phyloP scores from a whole-genome alignment of 371 early-diverging fungal species.

The Cokeromyces recurvatus region DNA sequence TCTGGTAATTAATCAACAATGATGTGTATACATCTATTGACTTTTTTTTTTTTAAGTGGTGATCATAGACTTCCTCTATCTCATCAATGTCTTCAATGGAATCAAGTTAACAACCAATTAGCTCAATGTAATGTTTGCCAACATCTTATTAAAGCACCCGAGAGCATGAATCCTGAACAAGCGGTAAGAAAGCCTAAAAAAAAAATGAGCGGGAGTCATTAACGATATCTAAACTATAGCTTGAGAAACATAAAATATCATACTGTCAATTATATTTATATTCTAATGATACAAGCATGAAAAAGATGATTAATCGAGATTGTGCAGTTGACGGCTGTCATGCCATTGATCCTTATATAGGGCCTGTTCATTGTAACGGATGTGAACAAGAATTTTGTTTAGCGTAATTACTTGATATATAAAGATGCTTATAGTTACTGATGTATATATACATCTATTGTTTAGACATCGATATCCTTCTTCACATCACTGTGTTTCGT shows the following conservation, averaged over 20 bases:
- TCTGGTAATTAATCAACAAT: constrained; percentile 7
- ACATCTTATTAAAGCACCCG: constrained; percentile 9
- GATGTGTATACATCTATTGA: not conserved
- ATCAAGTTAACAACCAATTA: constrained; percentile 6
- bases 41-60: constrained; percentile 12
- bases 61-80: constrained; percentile 25
- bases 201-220: not conserved
- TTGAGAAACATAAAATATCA: constrained; percentile 18
- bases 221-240: constrained; percentile 5
- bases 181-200: constrained; percentile 12
- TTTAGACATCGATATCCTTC: constrained; percentile 28
- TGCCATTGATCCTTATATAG: constrained; percentile 24
- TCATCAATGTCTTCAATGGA: constrained; percentile 21
- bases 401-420: constrained; percentile 14
- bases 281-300: not conserved
- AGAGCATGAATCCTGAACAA: not conserved
- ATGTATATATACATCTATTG: too few species aligned
- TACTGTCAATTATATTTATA: constrained; percentile 6
- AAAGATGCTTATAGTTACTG: not conserved
- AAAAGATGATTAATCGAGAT: not conserved
- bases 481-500: constrained; percentile 20
- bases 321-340: constrained; percentile 21
- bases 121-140: constrained; percentile 18
- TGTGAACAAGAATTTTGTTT: constrained; percentile 26
- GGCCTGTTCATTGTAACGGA: constrained; percentile 23